Conservation (phyloP, 176 grass and related monocot genomes). For the Dendrocalamus sinicus region DNA sequence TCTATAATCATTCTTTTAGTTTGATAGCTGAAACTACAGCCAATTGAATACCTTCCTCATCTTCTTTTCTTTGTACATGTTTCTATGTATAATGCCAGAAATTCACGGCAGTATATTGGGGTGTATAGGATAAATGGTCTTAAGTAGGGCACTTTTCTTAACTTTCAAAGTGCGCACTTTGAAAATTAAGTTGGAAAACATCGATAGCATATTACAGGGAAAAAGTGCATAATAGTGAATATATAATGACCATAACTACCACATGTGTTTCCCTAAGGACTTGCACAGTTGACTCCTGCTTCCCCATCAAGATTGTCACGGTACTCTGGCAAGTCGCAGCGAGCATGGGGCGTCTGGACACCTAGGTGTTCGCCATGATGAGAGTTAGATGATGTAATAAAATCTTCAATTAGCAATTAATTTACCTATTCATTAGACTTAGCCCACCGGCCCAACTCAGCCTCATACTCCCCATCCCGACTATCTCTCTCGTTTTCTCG, state of each 20-base stretch:
- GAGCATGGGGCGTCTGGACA: too few relatives aligned
- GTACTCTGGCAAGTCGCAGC: too few relatives aligned
- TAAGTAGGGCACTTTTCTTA: not conserved
- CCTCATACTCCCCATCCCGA: too few relatives aligned
- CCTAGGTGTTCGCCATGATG: too few relatives aligned
- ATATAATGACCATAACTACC: not conserved
- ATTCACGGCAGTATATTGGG: not conserved
- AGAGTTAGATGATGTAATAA: too few relatives aligned
- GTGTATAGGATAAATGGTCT: constrained; percentile 18
- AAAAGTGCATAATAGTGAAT: not conserved
- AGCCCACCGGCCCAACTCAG: too few relatives aligned
- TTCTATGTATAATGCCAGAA: constrained; percentile 6
- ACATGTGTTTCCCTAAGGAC: not conserved
- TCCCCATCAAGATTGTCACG: not conserved
- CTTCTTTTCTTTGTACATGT: constrained; percentile 28
- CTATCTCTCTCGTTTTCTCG: too few relatives aligned
- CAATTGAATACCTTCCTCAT: not conserved
- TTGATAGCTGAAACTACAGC: constrained; percentile 14
- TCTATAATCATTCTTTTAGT: constrained; percentile 8
- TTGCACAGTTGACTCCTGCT: not conserved
- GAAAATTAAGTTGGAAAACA: not conserved
- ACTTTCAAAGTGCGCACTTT: not conserved
- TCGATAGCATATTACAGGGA: not conserved
- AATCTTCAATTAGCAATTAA: too few relatives aligned
- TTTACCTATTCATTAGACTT: too few relatives aligned